Evolutionary conservation across 2,329 filamentous ascomycete genomes (phyloP).

Genomic region (Alternaria triticina): DNA sequence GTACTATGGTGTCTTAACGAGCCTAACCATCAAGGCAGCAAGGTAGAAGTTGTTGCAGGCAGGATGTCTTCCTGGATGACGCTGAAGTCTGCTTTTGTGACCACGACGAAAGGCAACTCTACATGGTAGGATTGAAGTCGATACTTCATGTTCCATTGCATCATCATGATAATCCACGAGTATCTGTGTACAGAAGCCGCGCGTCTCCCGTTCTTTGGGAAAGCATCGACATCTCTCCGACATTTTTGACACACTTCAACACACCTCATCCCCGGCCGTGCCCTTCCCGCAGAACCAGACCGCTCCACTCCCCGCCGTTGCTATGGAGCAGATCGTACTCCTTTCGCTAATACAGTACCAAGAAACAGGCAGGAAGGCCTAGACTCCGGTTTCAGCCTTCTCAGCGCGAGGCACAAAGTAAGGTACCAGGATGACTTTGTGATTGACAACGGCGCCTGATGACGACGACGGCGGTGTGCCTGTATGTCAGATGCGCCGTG

Average conservation of each 20-base stretch:
- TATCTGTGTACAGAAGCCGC: slow-evolving; percentile 9
- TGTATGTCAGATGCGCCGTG: slow-evolving; percentile 17
- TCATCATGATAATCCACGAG: neutral
- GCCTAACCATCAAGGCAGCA: neutral
- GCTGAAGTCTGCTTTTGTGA: neutral
- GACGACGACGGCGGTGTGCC: slow-evolving; percentile 4
- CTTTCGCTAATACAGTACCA: slow-evolving; percentile 1
- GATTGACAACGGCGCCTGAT: neutral
- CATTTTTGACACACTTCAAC: slow-evolving; percentile 31
- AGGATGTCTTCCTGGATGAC: neutral
- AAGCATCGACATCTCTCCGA: slow-evolving; percentile 27
- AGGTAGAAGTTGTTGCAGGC: neutral
- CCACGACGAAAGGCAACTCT: neutral
- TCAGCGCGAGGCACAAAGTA: slow-evolving; percentile 8
- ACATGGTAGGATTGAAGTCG: neutral
- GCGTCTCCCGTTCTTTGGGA: slow-evolving; percentile 15
- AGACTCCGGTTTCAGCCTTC: slow-evolving; percentile 43
- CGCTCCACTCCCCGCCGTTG: slow-evolving; percentile 10
- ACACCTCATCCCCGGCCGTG: slow-evolving; percentile 16
- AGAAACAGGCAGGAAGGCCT: slow-evolving; percentile 2
- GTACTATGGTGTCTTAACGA: neutral
- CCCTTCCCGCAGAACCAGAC: slow-evolving; percentile 21
- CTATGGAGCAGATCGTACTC: slow-evolving; percentile 10
- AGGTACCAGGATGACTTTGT: neutral
- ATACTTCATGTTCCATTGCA: neutral